Percentiles rank a stretch among this genome's conserved stretches.
phyloP scores from a whole-genome alignment of 2,329 filamentous ascomycete genomes.

The Alternaria infectoria region DNA sequence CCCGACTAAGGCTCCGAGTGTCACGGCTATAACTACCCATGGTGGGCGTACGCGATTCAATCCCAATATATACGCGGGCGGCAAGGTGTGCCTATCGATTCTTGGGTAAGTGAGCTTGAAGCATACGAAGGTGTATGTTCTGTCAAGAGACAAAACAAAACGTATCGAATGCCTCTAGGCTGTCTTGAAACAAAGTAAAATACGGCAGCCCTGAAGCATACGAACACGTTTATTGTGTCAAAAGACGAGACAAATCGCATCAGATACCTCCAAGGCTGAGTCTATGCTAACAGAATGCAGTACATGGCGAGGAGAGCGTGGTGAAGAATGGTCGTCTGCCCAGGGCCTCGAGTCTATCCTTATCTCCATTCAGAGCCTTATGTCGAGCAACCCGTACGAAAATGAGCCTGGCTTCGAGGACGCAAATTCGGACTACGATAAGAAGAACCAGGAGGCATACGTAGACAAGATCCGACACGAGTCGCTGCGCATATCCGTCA shows the following conservation, averaged over 20 bases:
- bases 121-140: too few relatives aligned
- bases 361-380: constrained; percentile 93
- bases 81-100: constrained; percentile 94
- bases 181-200: too few relatives aligned
- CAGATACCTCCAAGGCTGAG: too few relatives aligned
- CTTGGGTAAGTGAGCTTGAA: constrained; percentile 67
- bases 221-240: too few relatives aligned
- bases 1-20: constrained; percentile 68
- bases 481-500: constrained; percentile 82
- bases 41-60: constrained; percentile 89
- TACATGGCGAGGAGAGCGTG: constrained; percentile 89
- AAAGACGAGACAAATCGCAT: too few relatives aligned
- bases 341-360: constrained; percentile 94
- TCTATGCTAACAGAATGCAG: constrained; percentile 54
- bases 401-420: constrained; percentile 95
- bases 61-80: constrained; percentile 91
- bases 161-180: too few relatives aligned
- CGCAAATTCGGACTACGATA: constrained; percentile 70
- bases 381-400: constrained; percentile 92
- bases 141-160: too few relatives aligned
- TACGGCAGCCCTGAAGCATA: too few relatives aligned
- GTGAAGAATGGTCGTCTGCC: constrained; percentile 95
- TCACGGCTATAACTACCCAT: constrained; percentile 82
- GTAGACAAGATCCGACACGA: constrained; percentile 92
- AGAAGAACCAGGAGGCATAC: constrained; percentile 76